Conservation (phyloP, 177 flowering plant genomes). For the Vitis hybrid region DNA sequence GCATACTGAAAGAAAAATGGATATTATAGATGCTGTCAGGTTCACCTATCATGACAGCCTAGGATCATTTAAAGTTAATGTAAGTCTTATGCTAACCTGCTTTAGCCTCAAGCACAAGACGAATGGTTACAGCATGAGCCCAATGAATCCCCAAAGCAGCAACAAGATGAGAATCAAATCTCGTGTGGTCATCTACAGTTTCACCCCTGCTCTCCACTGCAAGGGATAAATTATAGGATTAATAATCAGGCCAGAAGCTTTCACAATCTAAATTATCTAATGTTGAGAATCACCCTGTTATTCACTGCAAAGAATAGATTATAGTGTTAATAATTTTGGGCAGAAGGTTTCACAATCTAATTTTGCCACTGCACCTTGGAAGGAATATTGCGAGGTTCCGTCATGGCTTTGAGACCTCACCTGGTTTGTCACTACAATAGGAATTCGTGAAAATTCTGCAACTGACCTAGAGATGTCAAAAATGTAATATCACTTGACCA, state of each 20-base stretch:
- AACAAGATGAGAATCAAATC: conserved; percentile 62
- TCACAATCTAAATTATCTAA: conserved; percentile 3
- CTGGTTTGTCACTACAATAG: conserved; percentile 84
- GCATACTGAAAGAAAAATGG: neutral
- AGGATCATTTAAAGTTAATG: neutral
- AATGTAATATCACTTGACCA: conserved; percentile 5
- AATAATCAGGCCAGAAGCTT: neutral
- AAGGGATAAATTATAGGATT: conserved; percentile 5
- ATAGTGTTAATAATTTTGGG: neutral
- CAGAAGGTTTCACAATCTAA: conserved; percentile 4
- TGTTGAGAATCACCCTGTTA: conserved; percentile 9
- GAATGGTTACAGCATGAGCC: conserved; percentile 87
- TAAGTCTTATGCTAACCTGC: conserved; percentile 47
- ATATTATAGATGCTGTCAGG: neutral
- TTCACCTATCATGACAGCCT: neutral
- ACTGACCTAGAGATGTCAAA: conserved; percentile 51
- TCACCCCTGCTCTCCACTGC: conserved; percentile 41
- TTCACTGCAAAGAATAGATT: conserved; percentile 34
- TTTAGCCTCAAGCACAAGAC: conserved; percentile 71
- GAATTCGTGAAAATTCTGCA: conserved; percentile 78
- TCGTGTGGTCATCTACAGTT: conserved; percentile 25
- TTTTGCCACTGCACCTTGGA: conserved; percentile 49
- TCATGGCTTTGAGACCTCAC: conserved; percentile 62
- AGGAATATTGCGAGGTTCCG: conserved; percentile 46
- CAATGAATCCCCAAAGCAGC: conserved; percentile 81